A percentile compares a stretch with the other conserved stretches of the same genome.
Conservation (phyloP, 768 basidiomycete species). For the Amanita polypyramis region DNA sequence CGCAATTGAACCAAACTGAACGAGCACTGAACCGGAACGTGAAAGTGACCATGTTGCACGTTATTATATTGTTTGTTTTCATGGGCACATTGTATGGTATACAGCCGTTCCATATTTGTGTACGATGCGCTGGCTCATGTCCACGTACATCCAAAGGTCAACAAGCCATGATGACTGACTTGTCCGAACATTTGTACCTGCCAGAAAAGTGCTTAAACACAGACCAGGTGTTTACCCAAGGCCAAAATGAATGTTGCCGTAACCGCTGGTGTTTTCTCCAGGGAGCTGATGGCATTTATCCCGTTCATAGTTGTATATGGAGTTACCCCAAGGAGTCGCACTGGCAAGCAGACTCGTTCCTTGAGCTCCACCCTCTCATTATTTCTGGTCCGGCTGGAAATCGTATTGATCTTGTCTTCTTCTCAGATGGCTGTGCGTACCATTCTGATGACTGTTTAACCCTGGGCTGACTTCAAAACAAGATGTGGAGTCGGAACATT, state of each 20-base stretch:
- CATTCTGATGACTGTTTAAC: not conserved
- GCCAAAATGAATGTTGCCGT: not conserved
- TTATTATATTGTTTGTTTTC: not conserved
- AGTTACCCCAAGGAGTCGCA: too few species aligned
- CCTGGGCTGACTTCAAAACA: not conserved
- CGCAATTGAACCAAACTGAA: too few species aligned
- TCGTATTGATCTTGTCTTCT: slow-evolving; percentile 68
- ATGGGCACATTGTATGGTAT: not conserved
- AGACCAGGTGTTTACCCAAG: not conserved
- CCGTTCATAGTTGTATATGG: not conserved
- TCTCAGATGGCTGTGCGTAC: slow-evolving; percentile 65
- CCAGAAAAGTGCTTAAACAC: not conserved
- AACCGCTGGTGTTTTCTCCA: not conserved
- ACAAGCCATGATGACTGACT: not conserved
- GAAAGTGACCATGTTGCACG: not conserved
- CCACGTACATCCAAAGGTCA: not conserved
- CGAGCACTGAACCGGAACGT: too few species aligned
- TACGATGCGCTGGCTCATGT: not conserved
- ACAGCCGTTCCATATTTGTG: not conserved
- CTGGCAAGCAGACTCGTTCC: slow-evolving; percentile 5
- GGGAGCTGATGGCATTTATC: not conserved
- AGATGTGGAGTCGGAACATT: slow-evolving; percentile 49
- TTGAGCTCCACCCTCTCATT: slow-evolving; percentile 47
- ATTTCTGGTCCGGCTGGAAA: slow-evolving; percentile 54
- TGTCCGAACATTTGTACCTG: not conserved